phyloP scores from a whole-genome alignment of 768 basidiomycete species.

The Boletus reticuloceps region DNA sequence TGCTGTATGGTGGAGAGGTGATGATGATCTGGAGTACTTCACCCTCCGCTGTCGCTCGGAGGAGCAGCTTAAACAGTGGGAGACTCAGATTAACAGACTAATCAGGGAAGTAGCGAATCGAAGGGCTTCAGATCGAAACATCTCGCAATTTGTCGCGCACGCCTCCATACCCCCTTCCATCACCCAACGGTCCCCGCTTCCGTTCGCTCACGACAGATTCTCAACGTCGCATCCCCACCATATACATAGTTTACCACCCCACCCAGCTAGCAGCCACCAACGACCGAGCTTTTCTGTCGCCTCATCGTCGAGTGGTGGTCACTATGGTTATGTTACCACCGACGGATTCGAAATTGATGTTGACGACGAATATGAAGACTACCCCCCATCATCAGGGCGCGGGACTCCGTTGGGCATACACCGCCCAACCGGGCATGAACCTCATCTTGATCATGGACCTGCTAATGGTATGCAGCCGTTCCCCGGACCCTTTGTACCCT shows the following conservation, averaged over 20 bases:
- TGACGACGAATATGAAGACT: constrained; percentile 79
- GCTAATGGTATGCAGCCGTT: constrained; percentile 43
- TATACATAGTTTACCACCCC: constrained; percentile 32
- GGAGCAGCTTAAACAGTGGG: constrained; percentile 93
- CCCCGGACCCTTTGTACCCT: constrained; percentile 19
- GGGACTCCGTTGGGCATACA: constrained; percentile 70
- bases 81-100: constrained; percentile 81
- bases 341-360: constrained; percentile 73
- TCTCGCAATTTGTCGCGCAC: constrained; percentile 50
- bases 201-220: constrained; percentile 37
- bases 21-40: constrained; percentile 91
- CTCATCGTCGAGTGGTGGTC: constrained; percentile 22
- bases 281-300: constrained; percentile 30
- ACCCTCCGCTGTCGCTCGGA: constrained; percentile 90
- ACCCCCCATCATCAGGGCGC: constrained; percentile 65
- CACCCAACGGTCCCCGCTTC: constrained; percentile 34
- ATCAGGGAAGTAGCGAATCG: constrained; percentile 75
- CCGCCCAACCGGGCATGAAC: constrained; percentile 53
- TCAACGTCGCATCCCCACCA: constrained; percentile 29
- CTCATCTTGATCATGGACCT: constrained; percentile 57
- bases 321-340: constrained; percentile 46
- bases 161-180: constrained; percentile 37
- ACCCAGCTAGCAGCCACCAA: constrained; percentile 35
- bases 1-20: constrained; percentile 92
- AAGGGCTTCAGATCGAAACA: constrained; percentile 62